Evolutionary conservation across 164 flowering plant genomes (phyloP), one percentile per base, ranked within the genome.

Genomic region (Annona cherimola): DNA sequence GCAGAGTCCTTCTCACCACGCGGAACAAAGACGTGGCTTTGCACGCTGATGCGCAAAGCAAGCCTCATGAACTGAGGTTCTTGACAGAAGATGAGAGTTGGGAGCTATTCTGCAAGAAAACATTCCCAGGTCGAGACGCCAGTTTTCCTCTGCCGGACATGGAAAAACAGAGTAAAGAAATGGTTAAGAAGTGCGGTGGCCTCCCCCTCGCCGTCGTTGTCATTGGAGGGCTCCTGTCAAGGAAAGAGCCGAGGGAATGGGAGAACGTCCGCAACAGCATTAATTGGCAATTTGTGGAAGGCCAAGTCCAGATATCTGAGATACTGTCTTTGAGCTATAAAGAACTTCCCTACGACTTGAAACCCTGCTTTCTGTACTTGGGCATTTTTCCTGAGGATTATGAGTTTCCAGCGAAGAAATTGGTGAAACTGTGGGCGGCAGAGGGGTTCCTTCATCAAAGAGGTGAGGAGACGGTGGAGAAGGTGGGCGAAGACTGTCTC

Each of bases 381-480:
- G 57, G 57, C 57, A 50, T 4, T 67, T 67, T 67, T 61, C 70
- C 75, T 1, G 71, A 61, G n/a, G 75, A 67, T 39, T 60, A 2
- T 7, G 59, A 57, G 11, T 55, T 73, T 43, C 44, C 14, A 4
- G 11, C 66, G 26, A 44, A 20, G 35, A 43, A 60, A 8, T 3
- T 73, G 59, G 39, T 73, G 39, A 65, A 50, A 12, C 5, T 67
- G 71, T 73, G 75, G 75, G 26, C 12, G 2, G 57, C 57, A 50
- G 57, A 50, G 14, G 57, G 57, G 57, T 50, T 50, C 8, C 9
- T 50, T 5, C 9, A 4, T 16, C 16, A 45, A 9, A 67, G 40
- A 40, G 45, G 46, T 3, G 50, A 54, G 5, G 50, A 16, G 40
- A 46, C 69, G 5, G 19, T 64, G 44, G 74, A 71, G n/a, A 69